Evolutionary conservation across 176 grass and related monocot species (phyloP).

Genomic region (Dendrocalamus sinicus): DNA sequence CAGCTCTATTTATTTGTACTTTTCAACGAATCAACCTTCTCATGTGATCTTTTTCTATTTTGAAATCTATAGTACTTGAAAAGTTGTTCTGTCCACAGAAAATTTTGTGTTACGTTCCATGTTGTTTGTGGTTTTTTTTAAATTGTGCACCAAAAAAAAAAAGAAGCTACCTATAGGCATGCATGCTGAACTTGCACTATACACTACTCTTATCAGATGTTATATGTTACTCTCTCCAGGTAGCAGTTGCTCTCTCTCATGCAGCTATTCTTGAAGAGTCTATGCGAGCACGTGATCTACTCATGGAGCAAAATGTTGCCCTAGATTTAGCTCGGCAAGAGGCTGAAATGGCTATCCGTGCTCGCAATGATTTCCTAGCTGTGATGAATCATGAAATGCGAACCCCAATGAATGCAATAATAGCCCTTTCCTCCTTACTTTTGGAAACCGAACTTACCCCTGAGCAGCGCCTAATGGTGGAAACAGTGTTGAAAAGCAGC

Average conservation of each 20-base stretch:
- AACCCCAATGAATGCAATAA: conserved; percentile 95
- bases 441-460: conserved; percentile 91
- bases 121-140: neutral
- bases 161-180: neutral
- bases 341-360: conserved; percentile 95
- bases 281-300: conserved; percentile 86
- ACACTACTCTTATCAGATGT: neutral
- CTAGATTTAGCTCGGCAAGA: conserved; percentile 84
- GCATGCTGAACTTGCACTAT: neutral
- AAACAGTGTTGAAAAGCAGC: conserved; percentile 87
- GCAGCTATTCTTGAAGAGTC: conserved; percentile 98
- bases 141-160: neutral
- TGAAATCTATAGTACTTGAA: neutral
- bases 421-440: conserved; percentile 89
- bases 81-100: neutral
- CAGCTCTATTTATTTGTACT: neutral
- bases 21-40: neutral
- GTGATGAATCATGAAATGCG: conserved; percentile 99
- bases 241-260: conserved; percentile 96
- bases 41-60: neutral
- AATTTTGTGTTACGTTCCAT: neutral
- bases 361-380: conserved; percentile 93
- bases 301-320: conserved; percentile 96
- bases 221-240: conserved; percentile 46
- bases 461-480: conserved; percentile 90